Evolutionary conservation across 352 stramenopile species (phyloP).

Genomic region (Pythium guiyangense): DNA sequence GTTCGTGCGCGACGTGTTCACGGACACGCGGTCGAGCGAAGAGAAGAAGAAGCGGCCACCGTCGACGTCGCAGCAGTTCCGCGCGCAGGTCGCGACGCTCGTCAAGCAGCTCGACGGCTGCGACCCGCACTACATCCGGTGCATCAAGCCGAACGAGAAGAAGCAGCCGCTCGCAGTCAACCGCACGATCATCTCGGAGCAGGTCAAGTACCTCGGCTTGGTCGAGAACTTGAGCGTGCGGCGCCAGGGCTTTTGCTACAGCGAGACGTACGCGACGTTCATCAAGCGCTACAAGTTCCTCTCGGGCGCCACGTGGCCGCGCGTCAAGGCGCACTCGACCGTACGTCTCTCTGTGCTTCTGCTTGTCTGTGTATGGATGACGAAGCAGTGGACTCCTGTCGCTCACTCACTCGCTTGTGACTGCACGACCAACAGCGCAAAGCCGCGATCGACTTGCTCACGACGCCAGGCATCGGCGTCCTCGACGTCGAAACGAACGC

Average conservation of each 20-base stretch:
- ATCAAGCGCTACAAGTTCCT: constrained; percentile 86
- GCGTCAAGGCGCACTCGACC: constrained; percentile 53
- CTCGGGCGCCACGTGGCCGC: constrained; percentile 70
- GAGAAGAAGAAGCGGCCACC: constrained; percentile 82
- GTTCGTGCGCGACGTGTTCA: constrained; percentile 77
- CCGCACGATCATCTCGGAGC: constrained; percentile 61
- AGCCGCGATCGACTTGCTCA: constrained; percentile 69
- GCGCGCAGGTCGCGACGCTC: constrained; percentile 69
- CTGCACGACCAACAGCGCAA: constrained; percentile 33
- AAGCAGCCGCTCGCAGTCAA: constrained; percentile 74
- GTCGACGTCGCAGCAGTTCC: constrained; percentile 83
- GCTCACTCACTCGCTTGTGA: neutral
- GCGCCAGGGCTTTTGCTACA: constrained; percentile 84
- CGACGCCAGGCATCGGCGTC: constrained; percentile 52
- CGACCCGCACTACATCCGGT: constrained; percentile 89
- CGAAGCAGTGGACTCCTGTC: neutral
- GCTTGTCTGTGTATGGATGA: neutral
- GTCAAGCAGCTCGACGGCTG: constrained; percentile 84
- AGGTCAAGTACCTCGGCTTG: constrained; percentile 77
- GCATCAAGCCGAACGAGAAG: constrained; percentile 89
- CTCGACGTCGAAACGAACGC: constrained; percentile 41
- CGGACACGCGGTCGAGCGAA: constrained; percentile 71
- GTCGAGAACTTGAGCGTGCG: constrained; percentile 82
- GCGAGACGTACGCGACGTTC: constrained; percentile 72
- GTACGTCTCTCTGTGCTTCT: constrained; percentile 14